phyloP scores from a whole-genome alignment of 2,329 filamentous ascomycete species.

The Blumeria graminis region DNA sequence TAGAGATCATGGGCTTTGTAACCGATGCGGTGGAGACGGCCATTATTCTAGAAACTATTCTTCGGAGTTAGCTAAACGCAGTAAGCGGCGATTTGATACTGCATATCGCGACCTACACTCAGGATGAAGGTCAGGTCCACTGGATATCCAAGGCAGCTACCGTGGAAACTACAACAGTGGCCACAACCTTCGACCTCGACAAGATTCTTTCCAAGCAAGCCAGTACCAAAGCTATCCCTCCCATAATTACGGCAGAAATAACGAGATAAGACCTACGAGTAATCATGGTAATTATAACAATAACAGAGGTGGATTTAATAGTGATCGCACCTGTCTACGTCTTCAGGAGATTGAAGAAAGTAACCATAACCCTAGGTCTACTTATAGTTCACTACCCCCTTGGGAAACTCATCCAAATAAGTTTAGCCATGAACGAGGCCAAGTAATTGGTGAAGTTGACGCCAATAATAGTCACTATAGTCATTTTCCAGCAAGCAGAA shows the following conservation, averaged over 20 bases:
- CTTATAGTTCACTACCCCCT: not conserved
- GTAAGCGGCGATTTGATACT: not conserved
- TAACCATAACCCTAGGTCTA: not conserved
- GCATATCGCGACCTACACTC: not conserved
- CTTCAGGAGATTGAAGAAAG: not conserved
- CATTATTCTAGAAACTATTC: not conserved
- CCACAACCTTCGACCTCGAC: not conserved
- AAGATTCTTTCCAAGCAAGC: not conserved
- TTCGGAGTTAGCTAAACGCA: not conserved
- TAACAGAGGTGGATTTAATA: not conserved
- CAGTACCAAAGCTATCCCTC: not conserved
- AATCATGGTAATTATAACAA: not conserved
- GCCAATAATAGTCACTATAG: not conserved
- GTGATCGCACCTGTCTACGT: not conserved
- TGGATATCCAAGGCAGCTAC: not conserved
- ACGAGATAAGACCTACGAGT: not conserved
- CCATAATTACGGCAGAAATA: not conserved
- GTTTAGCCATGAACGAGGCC: not conserved
- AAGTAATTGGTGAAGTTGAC: not conserved
- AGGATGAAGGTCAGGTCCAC: not conserved
- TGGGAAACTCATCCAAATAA: not conserved
- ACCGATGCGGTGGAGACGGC: not conserved
- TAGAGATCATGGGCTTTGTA: not conserved
- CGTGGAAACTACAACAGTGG: not conserved
- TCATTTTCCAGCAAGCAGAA: not conserved